Conservation (phyloP, 768 basidiomycete species). For the Panellus pusillus region DNA sequence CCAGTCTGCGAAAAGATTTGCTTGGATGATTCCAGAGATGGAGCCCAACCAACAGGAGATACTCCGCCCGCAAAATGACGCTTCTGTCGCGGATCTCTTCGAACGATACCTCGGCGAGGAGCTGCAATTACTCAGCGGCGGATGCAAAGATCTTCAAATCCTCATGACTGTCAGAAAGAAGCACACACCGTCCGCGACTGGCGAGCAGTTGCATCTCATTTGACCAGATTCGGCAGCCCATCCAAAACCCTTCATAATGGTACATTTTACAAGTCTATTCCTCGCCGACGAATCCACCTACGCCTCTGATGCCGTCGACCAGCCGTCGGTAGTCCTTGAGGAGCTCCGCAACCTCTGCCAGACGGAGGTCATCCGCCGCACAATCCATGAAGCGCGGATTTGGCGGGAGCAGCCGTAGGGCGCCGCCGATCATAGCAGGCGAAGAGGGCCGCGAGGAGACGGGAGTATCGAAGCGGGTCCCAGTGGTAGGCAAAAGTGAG, state of each 20-base stretch:
- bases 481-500: conserved; percentile 15
- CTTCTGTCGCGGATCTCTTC: too few relatives aligned
- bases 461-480: conserved; percentile 35
- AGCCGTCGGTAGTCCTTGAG: conserved; percentile 80
- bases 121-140: too few relatives aligned
- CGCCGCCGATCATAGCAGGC: conserved; percentile 28
- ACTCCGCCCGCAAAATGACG: too few relatives aligned
- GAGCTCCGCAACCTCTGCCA: conserved; percentile 80
- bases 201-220: neutral
- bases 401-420: conserved; percentile 55
- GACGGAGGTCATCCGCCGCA: conserved; percentile 69
- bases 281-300: conserved; percentile 53
- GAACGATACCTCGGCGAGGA: too few relatives aligned
- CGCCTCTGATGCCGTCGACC: conserved; percentile 62
- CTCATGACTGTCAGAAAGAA: too few relatives aligned
- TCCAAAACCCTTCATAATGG: neutral
- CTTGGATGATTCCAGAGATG: too few relatives aligned
- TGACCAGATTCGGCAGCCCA: neutral
- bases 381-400: conserved; percentile 72
- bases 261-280: conserved; percentile 10
- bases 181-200: too few relatives aligned
- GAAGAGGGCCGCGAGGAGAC: conserved; percentile 39
- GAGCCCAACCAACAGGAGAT: too few relatives aligned
- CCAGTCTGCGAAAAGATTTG: too few relatives aligned
- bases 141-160: too few relatives aligned